Evolutionary conservation across 768 basidiomycete species (phyloP).

Genomic region (Saitozyma podzolica): DNA sequence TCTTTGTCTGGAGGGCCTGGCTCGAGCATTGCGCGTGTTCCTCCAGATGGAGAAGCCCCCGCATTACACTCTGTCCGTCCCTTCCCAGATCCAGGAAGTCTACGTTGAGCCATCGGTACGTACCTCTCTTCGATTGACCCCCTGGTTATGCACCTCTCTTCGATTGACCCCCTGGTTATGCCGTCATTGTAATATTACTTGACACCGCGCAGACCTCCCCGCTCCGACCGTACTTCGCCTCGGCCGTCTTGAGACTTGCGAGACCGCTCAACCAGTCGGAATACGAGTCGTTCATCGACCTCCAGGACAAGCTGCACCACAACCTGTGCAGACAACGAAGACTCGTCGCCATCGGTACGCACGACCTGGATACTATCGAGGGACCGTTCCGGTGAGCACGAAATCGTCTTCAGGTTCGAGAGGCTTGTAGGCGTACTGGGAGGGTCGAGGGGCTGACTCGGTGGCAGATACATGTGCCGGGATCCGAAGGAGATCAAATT

Average conservation of each 20-base stretch:
- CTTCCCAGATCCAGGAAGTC: conserved; percentile 66
- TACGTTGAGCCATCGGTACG: conserved; percentile 72
- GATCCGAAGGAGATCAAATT: conserved; percentile 87
- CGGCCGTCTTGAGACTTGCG: conserved; percentile 84
- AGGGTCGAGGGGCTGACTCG: neutral
- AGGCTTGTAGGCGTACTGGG: neutral
- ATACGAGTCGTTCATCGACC: conserved; percentile 95
- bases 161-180: neutral
- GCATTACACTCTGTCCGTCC: conserved; percentile 70
- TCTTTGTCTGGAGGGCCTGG: conserved; percentile 93
- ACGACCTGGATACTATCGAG: conserved; percentile 86
- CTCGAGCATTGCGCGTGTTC: conserved; percentile 81
- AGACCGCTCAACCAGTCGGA: conserved; percentile 77
- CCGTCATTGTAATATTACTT: neutral
- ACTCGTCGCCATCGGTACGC: conserved; percentile 94
- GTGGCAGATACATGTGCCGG: conserved; percentile 47
- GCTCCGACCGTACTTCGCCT: conserved; percentile 87
- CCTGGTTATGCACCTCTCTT: neutral
- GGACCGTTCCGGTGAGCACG: conserved; percentile 80
- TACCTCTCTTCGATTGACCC: conserved; percentile 9
- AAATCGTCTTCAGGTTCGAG: neutral
- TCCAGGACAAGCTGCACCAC: conserved; percentile 98
- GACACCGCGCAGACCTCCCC: conserved; percentile 63
- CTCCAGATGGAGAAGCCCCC: conserved; percentile 68
- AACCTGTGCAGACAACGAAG: conserved; percentile 88